phyloP scores from a whole-genome alignment of 2,329 filamentous ascomycete genomes.

The Aspergillus alliaceus region DNA sequence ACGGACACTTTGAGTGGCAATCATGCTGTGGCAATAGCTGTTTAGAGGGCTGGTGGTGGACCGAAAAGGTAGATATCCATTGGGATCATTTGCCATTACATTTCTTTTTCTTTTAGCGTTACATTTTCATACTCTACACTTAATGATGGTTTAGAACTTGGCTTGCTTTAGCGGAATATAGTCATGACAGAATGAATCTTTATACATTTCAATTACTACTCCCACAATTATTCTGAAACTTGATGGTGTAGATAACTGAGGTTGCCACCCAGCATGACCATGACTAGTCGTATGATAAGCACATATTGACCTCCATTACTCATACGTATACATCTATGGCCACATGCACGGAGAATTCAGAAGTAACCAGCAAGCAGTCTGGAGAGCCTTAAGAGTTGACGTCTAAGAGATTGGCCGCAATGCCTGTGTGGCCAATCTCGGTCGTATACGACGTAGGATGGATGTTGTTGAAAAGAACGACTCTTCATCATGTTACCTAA shows the following conservation, averaged over 20 bases:
- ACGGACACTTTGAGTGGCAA: neutral
- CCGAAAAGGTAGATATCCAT: neutral
- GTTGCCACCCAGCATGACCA: too few relatives aligned
- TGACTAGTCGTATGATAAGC: too few relatives aligned
- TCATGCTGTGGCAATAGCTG: neutral
- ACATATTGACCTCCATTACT: neutral
- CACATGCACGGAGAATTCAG: too few relatives aligned
- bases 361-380: too few relatives aligned
- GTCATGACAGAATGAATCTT: neutral
- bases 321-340: too few relatives aligned
- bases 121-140: neutral
- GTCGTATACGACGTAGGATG: too few relatives aligned
- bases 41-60: neutral
- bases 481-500: too few relatives aligned
- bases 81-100: too few relatives aligned
- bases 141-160: neutral
- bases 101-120: neutral
- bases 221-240: neutral
- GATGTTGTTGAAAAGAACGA: too few relatives aligned
- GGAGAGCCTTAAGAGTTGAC: too few relatives aligned
- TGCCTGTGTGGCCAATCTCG: too few relatives aligned
- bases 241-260: neutral
- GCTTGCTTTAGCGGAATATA: neutral
- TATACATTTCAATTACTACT: neutral
- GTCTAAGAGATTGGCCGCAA: too few relatives aligned